A percentile compares a stretch with the other conserved stretches of the same genome.
Conservation (phyloP, 768 basidiomycete species). For the Epithele typhae region DNA sequence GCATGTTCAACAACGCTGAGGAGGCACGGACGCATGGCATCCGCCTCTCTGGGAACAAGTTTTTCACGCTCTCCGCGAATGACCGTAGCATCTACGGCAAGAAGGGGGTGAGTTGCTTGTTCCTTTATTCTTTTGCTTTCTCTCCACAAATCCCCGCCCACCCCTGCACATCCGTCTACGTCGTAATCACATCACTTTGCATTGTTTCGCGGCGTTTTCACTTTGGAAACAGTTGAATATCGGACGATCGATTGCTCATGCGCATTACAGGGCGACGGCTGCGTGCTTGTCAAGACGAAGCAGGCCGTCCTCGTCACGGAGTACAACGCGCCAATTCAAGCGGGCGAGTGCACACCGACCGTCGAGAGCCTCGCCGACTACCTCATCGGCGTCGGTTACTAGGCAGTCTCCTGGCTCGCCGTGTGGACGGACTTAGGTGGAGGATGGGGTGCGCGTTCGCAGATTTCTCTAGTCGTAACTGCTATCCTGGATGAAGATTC, state of each 20-base stretch:
- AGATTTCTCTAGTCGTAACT: no score
- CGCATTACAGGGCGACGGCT: constrained; percentile 68
- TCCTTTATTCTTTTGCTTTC: background rate
- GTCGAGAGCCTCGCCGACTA: constrained; percentile 77
- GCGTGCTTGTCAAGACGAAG: constrained; percentile 69
- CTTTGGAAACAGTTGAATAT: no score
- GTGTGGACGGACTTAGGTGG: no score
- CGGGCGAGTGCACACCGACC: constrained; percentile 57
- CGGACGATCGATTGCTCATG: no score
- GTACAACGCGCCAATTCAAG: constrained; percentile 60
- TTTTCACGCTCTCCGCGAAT: constrained; percentile 53
- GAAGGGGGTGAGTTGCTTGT: constrained; percentile 56
- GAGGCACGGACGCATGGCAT: constrained; percentile 54
- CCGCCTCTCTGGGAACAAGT: constrained; percentile 66
- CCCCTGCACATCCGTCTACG: no score
- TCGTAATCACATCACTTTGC: background rate
- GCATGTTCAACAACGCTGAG: constrained; percentile 46
- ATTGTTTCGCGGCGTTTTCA: background rate
- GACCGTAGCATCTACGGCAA: constrained; percentile 65
- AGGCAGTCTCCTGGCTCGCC: no score
- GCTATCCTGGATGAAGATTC: no score
- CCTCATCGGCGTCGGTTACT: constrained; percentile 57
- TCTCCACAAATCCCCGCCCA: no score
- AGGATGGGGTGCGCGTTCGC: no score
- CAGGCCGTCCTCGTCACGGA: constrained; percentile 82